Evolutionary conservation across 1,139 yeast species (phyloP).

Genomic region (Suzukiozyma palmioleophila): DNA sequence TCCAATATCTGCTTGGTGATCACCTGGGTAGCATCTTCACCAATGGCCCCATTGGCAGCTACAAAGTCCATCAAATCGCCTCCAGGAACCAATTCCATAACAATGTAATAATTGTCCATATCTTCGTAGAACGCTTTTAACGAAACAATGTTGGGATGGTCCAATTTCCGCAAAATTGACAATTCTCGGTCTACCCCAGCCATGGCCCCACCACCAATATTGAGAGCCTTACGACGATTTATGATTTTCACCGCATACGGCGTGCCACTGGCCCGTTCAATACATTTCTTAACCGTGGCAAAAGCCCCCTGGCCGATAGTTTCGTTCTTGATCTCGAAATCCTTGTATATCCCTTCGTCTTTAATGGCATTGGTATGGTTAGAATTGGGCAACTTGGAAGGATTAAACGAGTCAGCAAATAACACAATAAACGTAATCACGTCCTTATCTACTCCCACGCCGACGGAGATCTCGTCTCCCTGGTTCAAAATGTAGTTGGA

Average conservation of each 20-base stretch:
- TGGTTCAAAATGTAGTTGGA: slow-evolving; percentile 79
- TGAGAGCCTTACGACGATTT: slow-evolving; percentile 70
- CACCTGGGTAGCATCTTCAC: slow-evolving; percentile 85
- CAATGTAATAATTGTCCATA: slow-evolving; percentile 70
- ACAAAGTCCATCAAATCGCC: slow-evolving; percentile 98
- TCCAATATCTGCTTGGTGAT: slow-evolving; percentile 78
- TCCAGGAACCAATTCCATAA: slow-evolving; percentile 93
- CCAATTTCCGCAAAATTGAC: slow-evolving; percentile 66
- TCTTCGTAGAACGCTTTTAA: slow-evolving; percentile 86
- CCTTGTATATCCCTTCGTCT: slow-evolving; percentile 58
- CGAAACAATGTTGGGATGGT: slow-evolving; percentile 82
- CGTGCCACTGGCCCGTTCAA: slow-evolving; percentile 79
- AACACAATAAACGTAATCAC: slow-evolving; percentile 71
- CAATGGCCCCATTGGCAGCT: slow-evolving; percentile 85
- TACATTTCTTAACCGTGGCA: slow-evolving; percentile 90
- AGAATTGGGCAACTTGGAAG: slow-evolving; percentile 22
- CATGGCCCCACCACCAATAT: slow-evolving; percentile 55
- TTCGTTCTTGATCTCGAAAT: slow-evolving; percentile 75
- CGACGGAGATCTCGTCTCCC: slow-evolving; percentile 90
- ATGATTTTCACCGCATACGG: slow-evolving; percentile 89
- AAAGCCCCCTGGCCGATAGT: slow-evolving; percentile 96
- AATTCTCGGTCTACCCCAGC: slow-evolving; percentile 81
- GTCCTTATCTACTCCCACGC: slow-evolving; percentile 79
- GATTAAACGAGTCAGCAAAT: slow-evolving; percentile 43
- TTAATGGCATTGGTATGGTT: slow-evolving; percentile 18